Evolutionary conservation across 106 monocot genomes (phyloP).

Genomic region (Dendrobium huoshanense): DNA sequence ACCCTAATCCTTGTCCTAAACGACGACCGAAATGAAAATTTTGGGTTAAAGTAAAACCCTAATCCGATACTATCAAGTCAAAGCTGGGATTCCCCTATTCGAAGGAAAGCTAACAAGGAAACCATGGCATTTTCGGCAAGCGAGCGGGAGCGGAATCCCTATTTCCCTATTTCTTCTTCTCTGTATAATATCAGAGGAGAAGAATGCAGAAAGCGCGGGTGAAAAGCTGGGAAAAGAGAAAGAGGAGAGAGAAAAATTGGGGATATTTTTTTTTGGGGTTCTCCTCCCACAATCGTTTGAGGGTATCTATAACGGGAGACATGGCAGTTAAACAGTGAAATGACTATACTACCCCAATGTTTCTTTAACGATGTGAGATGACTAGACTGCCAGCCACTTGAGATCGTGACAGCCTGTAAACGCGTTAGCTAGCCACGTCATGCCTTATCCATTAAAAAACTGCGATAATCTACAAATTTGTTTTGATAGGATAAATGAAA

Average conservation of each 20-base stretch:
- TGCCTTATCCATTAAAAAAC: too few species aligned
- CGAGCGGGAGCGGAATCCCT: background rate
- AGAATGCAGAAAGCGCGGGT: too few species aligned
- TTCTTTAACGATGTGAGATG: too few species aligned
- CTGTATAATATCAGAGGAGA: too few species aligned
- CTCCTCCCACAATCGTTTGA: too few species aligned
- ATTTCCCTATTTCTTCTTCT: too few species aligned
- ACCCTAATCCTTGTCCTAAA: background rate
- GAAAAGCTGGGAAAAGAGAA: too few species aligned
- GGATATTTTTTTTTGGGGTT: background rate
- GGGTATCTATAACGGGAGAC: background rate
- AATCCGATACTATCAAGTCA: background rate
- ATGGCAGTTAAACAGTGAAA: background rate
- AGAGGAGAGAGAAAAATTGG: background rate
- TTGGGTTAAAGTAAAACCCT: background rate
- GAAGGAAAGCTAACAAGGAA: background rate
- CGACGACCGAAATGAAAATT: background rate
- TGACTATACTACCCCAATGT: too few species aligned
- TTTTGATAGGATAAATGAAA: too few species aligned
- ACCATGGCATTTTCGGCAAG: background rate
- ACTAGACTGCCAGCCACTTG: too few species aligned
- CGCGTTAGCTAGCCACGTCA: background rate
- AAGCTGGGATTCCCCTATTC: background rate
- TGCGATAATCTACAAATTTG: too few species aligned
- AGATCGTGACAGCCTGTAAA: background rate